Conservation (phyloP, 768 basidiomycete genomes). For the Piloderma croceum region DNA sequence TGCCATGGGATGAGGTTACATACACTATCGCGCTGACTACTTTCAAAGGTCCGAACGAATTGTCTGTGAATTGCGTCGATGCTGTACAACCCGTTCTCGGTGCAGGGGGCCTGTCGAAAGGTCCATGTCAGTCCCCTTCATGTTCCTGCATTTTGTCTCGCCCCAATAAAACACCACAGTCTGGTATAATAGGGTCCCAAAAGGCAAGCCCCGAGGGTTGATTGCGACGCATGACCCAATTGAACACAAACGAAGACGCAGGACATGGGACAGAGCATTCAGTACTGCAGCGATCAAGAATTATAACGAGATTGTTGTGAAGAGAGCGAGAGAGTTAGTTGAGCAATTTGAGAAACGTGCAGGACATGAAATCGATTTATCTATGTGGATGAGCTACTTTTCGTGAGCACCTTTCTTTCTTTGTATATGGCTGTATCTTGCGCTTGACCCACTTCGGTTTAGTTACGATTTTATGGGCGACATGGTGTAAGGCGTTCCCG, state of each 20-base stretch:
- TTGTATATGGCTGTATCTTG: neutral
- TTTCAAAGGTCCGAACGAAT: conserved; percentile 50
- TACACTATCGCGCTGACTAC: too few relatives aligned
- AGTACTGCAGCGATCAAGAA: conserved; percentile 40
- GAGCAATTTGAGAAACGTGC: conserved; percentile 27
- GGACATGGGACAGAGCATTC: conserved; percentile 48
- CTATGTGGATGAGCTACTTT: neutral
- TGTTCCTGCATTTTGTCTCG: too few relatives aligned
- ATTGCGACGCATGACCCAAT: conserved; percentile 34
- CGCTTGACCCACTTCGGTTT: conserved; percentile 7
- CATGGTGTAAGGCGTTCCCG: conserved; percentile 12
- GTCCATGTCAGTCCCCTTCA: conserved; percentile 36
- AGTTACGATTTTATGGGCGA: conserved; percentile 11
- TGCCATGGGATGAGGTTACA: neutral
- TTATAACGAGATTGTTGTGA: conserved; percentile 36
- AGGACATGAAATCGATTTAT: neutral
- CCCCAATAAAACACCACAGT: too few relatives aligned
- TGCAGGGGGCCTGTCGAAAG: conserved; percentile 33
- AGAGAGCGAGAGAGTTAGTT: conserved; percentile 36
- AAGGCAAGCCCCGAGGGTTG: conserved; percentile 30
- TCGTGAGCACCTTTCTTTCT: neutral
- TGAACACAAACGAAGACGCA: conserved; percentile 41
- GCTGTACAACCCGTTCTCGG: conserved; percentile 33
- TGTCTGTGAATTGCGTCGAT: conserved; percentile 32
- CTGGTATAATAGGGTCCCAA: conserved; percentile 48